Base-by-base conservation (phyloP, 2,329 filamentous ascomycete genomes). In the Colletotrichum sp. region DNA sequence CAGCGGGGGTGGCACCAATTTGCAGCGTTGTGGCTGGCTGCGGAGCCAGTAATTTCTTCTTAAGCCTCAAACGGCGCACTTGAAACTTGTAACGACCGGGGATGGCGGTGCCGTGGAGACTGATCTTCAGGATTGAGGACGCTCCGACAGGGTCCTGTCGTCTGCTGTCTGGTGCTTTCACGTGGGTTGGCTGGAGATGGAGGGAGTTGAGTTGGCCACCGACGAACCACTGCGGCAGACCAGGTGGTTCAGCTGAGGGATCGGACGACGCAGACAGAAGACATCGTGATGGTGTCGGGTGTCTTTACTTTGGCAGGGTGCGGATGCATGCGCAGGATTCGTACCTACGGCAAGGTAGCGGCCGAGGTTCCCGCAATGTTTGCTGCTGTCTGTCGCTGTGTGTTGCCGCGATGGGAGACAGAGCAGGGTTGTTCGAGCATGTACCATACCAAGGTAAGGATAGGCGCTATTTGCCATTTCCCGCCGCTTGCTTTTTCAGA, bases 1-100 rank as follows among this genome's bases (percentile, higher is more conserved):
- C 70, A 75, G 74, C 74, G 74, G 74, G 74, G 74, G 74, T 75
- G 74, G 74, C 74, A 75, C 74, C 64, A 75, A 75, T 75, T 44
- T 69, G 48, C 63, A 65, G 64, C 70, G 44, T 39, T 73, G 70
- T 73, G 73, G 70, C 73, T 73, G 73, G 73, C 73, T 75, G 70
- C 73, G 70, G 73, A 75, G 73, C 70, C 44, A 75, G 64, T 73
- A 75, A 75, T 75, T 75, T 75, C 72, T 71, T 67, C 60, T 73
- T 57, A 59, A 65, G 57, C 57, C 48, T 72, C 72, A 72, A 73
- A 60, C 70, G 73, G 73, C 48, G 57, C 57, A 62, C 48, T 72
- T 73, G 73, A 75, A 75, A 75, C 73, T 30, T 68, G 70, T 36
- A 55, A 60, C 64, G 73, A 75, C 73, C 73, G 70, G 73, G 73